phyloP scores from a whole-genome alignment of 345 rosid species.

The Salix caprea region DNA sequence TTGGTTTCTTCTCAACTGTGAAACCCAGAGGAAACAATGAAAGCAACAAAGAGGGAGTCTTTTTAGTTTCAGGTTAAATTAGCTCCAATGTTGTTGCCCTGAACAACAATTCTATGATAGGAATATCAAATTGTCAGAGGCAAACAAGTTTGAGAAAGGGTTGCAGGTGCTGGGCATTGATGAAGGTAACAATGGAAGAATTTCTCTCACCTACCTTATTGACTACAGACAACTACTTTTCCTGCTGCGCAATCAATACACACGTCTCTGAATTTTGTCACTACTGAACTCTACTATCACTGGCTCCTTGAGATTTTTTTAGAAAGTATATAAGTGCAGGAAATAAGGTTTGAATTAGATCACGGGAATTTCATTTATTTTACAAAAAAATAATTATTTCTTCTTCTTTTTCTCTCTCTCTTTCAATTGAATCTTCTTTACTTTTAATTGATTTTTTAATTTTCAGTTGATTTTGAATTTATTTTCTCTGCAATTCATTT shows the following conservation, averaged over 20 bases:
- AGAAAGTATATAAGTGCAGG: no score
- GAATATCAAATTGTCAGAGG: neutral
- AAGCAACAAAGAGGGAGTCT: neutral
- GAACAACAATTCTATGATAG: neutral
- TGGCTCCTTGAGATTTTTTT: neutral
- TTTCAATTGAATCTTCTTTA: no score
- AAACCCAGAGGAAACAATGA: conserved; percentile 5
- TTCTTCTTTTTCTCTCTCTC: no score
- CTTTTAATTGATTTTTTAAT: no score
- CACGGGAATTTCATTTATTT: neutral
- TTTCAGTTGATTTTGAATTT: no score
- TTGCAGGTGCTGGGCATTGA: neutral
- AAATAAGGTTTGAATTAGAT: neutral
- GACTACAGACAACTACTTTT: neutral
- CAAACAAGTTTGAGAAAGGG: conserved; percentile 2
- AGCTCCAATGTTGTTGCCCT: neutral
- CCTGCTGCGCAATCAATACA: neutral
- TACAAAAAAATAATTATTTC: no score
- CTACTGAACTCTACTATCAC: neutral
- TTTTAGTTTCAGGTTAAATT: neutral
- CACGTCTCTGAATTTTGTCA: neutral
- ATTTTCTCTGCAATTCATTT: no score
- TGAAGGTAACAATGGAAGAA: neutral
- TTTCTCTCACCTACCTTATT: neutral
- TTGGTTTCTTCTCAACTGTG: conserved; percentile 17